A percentile compares a stretch with the other conserved stretches of the same genome.
phyloP scores from a whole-genome alignment of 306 rosid genomes.

The Quercus agrifolia region DNA sequence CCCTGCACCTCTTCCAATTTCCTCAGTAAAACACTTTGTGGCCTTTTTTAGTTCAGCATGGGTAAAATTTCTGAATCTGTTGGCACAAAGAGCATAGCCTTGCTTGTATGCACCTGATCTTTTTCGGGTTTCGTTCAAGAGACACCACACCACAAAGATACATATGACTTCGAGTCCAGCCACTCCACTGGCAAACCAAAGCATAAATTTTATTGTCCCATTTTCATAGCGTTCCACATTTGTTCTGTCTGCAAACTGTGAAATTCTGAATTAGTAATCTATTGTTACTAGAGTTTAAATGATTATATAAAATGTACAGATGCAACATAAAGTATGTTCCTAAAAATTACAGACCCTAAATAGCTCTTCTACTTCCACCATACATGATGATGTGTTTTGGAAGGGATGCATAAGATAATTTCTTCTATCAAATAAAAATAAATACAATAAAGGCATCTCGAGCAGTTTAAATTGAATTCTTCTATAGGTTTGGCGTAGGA shows the following conservation, averaged over 20 bases:
- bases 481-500: neutral
- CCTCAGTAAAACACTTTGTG: constrained; percentile 35
- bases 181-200: constrained; percentile 15
- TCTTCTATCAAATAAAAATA: too few species aligned
- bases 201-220: neutral
- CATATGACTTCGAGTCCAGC: constrained; percentile 32
- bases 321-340: too few species aligned
- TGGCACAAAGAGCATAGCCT: constrained; percentile 31
- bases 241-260: too few species aligned
- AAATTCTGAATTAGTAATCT: too few species aligned
- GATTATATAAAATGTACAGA: too few species aligned
- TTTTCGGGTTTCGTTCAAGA: neutral
- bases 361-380: too few species aligned
- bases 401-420: too few species aligned
- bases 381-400: too few species aligned
- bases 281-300: too few species aligned
- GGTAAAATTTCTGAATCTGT: constrained; percentile 42
- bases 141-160: constrained; percentile 2
- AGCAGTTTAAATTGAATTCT: constrained; percentile 9
- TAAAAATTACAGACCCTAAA: too few species aligned
- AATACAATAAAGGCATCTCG: neutral
- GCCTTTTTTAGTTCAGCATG: constrained; percentile 46
- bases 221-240: neutral
- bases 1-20: constrained; percentile 36
- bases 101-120: neutral